A percentile compares a stretch with the other conserved stretches of the same genome.
These are phyloP conservation scores for Malassezia slooffiae DNA, from an alignment of 1,284 basidiomycete species.

Conservation along the genomic window DNA sequence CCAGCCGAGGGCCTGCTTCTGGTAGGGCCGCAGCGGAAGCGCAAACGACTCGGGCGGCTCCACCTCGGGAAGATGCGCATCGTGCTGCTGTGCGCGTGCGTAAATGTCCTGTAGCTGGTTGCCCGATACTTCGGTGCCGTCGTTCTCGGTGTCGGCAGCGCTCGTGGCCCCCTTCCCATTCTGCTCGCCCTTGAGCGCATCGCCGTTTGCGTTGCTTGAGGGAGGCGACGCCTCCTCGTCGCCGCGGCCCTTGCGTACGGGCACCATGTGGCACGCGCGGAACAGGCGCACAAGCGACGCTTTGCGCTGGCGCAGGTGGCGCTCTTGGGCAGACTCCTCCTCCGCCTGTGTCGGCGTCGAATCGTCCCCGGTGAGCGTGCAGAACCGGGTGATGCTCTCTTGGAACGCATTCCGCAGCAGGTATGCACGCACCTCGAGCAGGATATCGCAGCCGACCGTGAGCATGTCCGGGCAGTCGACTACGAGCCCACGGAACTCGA, in stretches of 20 bases:
- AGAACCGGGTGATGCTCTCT: conserved; percentile 2
- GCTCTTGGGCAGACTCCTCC: conserved; percentile 63
- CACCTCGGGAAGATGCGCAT: conserved; percentile 65
- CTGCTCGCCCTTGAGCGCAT: not conserved
- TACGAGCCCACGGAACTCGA: conserved; percentile 34
- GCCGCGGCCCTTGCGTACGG: conserved; percentile 13
- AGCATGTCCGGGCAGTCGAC: conserved; percentile 35
- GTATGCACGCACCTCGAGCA: conserved; percentile 38
- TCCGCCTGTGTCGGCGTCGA: conserved; percentile 50
- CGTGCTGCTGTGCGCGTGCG: conserved; percentile 62
- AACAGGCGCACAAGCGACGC: conserved; percentile 47
- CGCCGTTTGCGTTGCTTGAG: not conserved
- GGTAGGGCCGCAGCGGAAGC: conserved; percentile 68
- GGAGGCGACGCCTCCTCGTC: not conserved
- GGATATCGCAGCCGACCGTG: conserved; percentile 35
- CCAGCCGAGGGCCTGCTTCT: conserved; percentile 93
- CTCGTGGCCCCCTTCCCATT: not conserved
- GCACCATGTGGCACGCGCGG: conserved; percentile 30
- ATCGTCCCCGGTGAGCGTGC: not conserved
- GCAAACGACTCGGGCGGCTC: conserved; percentile 70
- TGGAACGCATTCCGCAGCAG: conserved; percentile 13
- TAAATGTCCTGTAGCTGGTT: conserved; percentile 34
- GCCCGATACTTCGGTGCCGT: conserved; percentile 34
- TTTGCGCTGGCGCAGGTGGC: conserved; percentile 64
- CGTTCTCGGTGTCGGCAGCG: conserved; percentile 18